Evolutionary conservation across 1,139 yeast genomes (phyloP), one percentile per base, ranked within the genome.

Genomic region (Williopsis jadinii): DNA sequence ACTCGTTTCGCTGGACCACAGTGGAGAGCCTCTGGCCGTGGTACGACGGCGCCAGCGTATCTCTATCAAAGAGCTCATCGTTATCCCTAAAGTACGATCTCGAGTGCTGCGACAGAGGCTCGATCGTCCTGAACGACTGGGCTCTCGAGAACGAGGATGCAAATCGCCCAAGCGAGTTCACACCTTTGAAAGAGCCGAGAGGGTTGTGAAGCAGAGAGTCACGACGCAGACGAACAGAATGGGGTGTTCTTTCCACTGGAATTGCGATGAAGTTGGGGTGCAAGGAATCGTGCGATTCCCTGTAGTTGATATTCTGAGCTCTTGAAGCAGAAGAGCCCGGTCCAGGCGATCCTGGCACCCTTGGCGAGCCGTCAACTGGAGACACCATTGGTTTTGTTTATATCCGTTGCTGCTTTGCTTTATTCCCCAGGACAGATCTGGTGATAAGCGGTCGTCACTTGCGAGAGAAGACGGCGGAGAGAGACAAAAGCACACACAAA

Each of bases 71-170:
- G n/a, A 77, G 61, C 55, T 80, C 87, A 31, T 67, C 86, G 28
- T 66, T 72, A 46, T 70, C 73, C 45, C 59, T 66, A 51, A 77
- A 74, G 46, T 64, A 77, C 0, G 81, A 71, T 47, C 83, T 61
- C 6, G 73, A 60, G 10, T 70, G 66, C 1, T 59, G 56, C 11
- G 61, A 48, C 14, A 70, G 60, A 1, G 75, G 71, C 48, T 78
- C 84, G 40, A 78, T 65, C 9, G 77, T 67, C 49, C 70, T 66
- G 55, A 77, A 78, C 5, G 87, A 75, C 59, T 84, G 94, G 0
- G 95, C 95, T 54, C 96, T 70, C 36, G 77, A 70, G 56, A 72
- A 78, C 1, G 95, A 84, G 1, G 87, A 77, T 3, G 95, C 94
- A 62, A 87, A 87, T 44, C 85, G 79, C 46, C 75, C 74, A 34